Percentiles rank a stretch among this genome's conserved stretches.
These are phyloP conservation scores for Nothomitra cinnamomea DNA, from an alignment of 2,329 filamentous ascomycete genomes.

Conservation along the genomic window DNA sequence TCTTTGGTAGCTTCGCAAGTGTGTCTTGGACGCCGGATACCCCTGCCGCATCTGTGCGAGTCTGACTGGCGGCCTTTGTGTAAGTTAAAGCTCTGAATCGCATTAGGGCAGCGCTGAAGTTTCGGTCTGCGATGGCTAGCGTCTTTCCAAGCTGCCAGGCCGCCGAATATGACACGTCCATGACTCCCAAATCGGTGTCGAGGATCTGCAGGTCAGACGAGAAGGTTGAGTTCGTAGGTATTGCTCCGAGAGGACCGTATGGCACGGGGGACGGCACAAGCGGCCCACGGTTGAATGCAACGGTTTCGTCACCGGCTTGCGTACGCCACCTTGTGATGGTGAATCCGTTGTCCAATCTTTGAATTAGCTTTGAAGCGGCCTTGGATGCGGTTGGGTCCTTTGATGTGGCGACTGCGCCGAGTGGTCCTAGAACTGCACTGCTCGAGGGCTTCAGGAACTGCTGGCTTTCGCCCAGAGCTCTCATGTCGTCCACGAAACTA, in stretches of 20 bases:
- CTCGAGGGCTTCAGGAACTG: neutral
- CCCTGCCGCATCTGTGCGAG: neutral
- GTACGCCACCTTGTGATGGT: neutral
- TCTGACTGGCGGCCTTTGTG: neutral
- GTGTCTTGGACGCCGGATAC: no score
- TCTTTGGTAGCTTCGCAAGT: neutral
- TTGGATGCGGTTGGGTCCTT: no score
- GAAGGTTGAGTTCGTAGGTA: neutral
- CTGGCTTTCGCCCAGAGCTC: neutral
- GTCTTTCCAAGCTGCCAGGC: slow-evolving; percentile 28
- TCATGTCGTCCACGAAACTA: neutral
- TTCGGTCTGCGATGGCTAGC: slow-evolving; percentile 22
- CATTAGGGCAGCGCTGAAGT: slow-evolving; percentile 21
- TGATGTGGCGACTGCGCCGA: no score
- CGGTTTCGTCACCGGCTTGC: neutral
- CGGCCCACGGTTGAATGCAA: neutral
- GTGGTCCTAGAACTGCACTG: no score
- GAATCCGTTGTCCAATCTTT: neutral
- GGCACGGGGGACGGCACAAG: neutral
- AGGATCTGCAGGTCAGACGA: slow-evolving; percentile 22
- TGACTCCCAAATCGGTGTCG: slow-evolving; percentile 22
- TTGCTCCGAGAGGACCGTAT: neutral
- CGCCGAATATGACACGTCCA: slow-evolving; percentile 27
- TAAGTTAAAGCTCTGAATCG: neutral
- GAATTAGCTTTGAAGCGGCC: neutral